Conservation (phyloP, 768 basidiomycete species). For the Dioszegia aurantiaca region DNA sequence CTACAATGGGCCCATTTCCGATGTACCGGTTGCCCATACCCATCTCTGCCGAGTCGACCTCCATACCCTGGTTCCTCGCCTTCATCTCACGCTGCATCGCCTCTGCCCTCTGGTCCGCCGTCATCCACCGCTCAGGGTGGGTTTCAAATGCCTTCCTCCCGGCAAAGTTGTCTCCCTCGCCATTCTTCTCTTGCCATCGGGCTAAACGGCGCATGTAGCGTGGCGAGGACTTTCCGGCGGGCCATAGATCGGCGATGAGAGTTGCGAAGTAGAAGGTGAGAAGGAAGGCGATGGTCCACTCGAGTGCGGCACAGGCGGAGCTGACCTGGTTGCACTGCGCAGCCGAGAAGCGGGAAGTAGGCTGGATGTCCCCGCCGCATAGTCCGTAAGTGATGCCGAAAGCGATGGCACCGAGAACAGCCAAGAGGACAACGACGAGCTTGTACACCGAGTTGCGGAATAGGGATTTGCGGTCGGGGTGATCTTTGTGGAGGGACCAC, state of each 20-base stretch:
- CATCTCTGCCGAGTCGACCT: not conserved
- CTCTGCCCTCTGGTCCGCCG: constrained; percentile 21
- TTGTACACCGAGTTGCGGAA: constrained; percentile 52
- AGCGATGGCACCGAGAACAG: constrained; percentile 49
- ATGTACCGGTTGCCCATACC: not conserved
- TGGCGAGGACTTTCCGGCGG: constrained; percentile 49
- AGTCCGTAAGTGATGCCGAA: constrained; percentile 51
- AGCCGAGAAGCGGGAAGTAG: constrained; percentile 24
- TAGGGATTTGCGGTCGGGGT: constrained; percentile 51
- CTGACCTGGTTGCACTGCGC: constrained; percentile 45
- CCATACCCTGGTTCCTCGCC: constrained; percentile 25
- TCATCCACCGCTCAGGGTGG: constrained; percentile 45
- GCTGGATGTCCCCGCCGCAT: constrained; percentile 34
- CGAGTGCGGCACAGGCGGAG: constrained; percentile 49
- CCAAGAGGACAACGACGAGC: constrained; percentile 48
- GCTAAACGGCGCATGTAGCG: constrained; percentile 51
- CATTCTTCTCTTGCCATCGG: constrained; percentile 48
- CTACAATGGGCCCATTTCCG: constrained; percentile 6
- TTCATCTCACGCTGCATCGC: constrained; percentile 29
- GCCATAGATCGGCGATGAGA: constrained; percentile 54
- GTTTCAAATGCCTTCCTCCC: constrained; percentile 43
- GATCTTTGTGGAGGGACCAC: constrained; percentile 51
- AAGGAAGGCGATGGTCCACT: constrained; percentile 52
- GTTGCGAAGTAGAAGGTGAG: constrained; percentile 52
- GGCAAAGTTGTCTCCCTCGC: constrained; percentile 48